Conservation (phyloP, 768 basidiomycete species). For the Kwoniella dejecticola region DNA sequence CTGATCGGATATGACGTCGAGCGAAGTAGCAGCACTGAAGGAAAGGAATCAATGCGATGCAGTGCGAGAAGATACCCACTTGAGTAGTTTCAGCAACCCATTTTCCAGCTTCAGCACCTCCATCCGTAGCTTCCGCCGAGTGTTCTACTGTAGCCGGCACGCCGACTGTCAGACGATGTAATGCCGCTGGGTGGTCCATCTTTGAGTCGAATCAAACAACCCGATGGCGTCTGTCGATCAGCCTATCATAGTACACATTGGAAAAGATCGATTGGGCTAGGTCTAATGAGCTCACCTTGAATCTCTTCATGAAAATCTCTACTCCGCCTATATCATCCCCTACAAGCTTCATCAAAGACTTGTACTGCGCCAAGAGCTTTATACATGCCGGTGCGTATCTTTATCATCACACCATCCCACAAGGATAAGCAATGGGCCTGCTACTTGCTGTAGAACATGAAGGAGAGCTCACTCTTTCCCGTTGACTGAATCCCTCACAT, state of each 20-base stretch:
- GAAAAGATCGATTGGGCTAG: background rate
- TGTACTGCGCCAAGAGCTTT: conserved; percentile 90
- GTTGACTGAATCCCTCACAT: conserved; percentile 87
- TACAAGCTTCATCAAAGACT: conserved; percentile 94
- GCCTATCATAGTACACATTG: background rate
- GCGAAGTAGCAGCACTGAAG: too few relatives aligned
- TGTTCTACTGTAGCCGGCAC: conserved; percentile 97
- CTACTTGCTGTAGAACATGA: too few relatives aligned
- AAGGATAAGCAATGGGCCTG: too few relatives aligned
- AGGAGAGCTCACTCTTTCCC: conserved; percentile 74
- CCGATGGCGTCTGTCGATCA: background rate
- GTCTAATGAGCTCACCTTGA: conserved; percentile 62
- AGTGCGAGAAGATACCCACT: conserved; percentile 64
- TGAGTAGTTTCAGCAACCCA: conserved; percentile 98
- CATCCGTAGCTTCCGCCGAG: conserved; percentile 66
- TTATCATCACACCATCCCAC: background rate
- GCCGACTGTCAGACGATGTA: conserved; percentile 85
- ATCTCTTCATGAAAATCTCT: conserved; percentile 88
- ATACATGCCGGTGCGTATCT: conserved; percentile 98
- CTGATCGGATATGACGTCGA: background rate
- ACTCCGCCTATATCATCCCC: conserved; percentile 68
- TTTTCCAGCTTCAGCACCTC: conserved; percentile 85
- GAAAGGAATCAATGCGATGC: too few relatives aligned
- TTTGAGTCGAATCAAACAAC: too few relatives aligned
- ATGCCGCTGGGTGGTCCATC: conserved; percentile 92